Evolutionary conservation across 139 green algal genomes (phyloP).

Genomic region (Microglena sp.): DNA sequence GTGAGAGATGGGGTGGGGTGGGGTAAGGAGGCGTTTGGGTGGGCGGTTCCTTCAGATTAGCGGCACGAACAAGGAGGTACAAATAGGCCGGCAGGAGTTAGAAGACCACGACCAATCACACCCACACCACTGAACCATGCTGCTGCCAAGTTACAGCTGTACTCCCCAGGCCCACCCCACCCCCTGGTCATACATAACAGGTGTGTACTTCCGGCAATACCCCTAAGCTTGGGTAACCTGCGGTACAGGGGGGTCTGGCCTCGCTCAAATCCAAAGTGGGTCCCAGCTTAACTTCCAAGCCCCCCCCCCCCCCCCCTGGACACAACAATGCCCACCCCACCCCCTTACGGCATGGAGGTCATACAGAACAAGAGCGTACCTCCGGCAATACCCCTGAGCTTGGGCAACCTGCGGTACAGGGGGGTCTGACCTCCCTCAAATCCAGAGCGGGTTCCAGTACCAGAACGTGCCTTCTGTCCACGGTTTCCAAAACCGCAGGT

Average conservation of each 20-base stretch:
- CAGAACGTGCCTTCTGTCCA: constrained; percentile 90
- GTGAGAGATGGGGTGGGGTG: too few relatives aligned
- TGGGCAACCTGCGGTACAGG: constrained; percentile 91
- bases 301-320: too few relatives aligned
- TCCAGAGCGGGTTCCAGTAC: constrained; percentile 65
- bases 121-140: too few relatives aligned
- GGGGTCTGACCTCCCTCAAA: constrained; percentile 98
- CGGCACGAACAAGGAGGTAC: too few relatives aligned
- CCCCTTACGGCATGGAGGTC: background rate
- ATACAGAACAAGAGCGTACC: constrained; percentile 36
- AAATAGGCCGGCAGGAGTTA: too few relatives aligned
- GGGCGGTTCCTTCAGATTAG: too few relatives aligned
- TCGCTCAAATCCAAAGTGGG: constrained; percentile 93
- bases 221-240: constrained; percentile 89
- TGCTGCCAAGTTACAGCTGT: too few relatives aligned
- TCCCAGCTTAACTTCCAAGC: too few relatives aligned
- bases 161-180: background rate
- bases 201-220: constrained; percentile 85
- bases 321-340: background rate
- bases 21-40: too few relatives aligned
- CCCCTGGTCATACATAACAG: background rate
- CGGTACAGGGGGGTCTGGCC: constrained; percentile 96
- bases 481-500: constrained; percentile 93
- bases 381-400: constrained; percentile 94
- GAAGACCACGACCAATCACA: too few relatives aligned